Evolutionary conservation across 371 early-diverging fungal genomes (phyloP).

Genomic region (Mucor plumbeus): DNA sequence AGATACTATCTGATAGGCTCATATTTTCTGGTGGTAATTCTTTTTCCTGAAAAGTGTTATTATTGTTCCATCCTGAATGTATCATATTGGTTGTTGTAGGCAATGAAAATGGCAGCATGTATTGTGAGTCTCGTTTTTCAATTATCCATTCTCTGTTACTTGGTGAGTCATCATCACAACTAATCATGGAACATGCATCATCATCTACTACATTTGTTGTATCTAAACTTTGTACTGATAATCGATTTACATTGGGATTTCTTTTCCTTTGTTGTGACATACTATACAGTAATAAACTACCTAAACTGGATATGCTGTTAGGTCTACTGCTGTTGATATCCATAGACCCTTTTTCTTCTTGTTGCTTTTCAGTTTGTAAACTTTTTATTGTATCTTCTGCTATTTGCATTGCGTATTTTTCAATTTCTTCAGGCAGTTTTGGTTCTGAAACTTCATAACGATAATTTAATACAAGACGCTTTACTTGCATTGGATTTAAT

Average conservation of each 20-base stretch:
- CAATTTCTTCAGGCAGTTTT: slow-evolving; percentile 70
- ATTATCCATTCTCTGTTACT: slow-evolving; percentile 24
- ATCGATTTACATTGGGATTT: not conserved
- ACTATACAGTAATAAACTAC: slow-evolving; percentile 25
- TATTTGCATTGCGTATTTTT: slow-evolving; percentile 71
- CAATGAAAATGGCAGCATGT: slow-evolving; percentile 59
- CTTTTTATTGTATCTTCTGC: slow-evolving; percentile 65
- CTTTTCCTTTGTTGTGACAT: slow-evolving; percentile 7
- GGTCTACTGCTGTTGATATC: slow-evolving; percentile 21
- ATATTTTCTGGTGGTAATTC: slow-evolving; percentile 1
- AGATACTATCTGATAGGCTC: slow-evolving; percentile 39
- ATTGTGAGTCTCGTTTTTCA: slow-evolving; percentile 55
- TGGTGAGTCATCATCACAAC: slow-evolving; percentile 8
- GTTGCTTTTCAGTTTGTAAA: slow-evolving; percentile 33
- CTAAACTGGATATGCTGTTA: slow-evolving; percentile 43
- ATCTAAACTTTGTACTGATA: not conserved
- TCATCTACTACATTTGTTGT: slow-evolving; percentile 16
- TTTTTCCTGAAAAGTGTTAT: not conserved
- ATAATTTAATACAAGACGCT: slow-evolving; percentile 74
- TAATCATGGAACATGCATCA: not conserved
- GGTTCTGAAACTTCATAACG: slow-evolving; percentile 86
- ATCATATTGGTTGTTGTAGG: slow-evolving; percentile 41
- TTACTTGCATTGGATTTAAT: slow-evolving; percentile 75
- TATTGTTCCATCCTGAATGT: slow-evolving; percentile 20
- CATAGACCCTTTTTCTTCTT: slow-evolving; percentile 15